Conservation (phyloP, 2,329 filamentous ascomycete species). For the Ceratocystis diversiconidia region DNA sequence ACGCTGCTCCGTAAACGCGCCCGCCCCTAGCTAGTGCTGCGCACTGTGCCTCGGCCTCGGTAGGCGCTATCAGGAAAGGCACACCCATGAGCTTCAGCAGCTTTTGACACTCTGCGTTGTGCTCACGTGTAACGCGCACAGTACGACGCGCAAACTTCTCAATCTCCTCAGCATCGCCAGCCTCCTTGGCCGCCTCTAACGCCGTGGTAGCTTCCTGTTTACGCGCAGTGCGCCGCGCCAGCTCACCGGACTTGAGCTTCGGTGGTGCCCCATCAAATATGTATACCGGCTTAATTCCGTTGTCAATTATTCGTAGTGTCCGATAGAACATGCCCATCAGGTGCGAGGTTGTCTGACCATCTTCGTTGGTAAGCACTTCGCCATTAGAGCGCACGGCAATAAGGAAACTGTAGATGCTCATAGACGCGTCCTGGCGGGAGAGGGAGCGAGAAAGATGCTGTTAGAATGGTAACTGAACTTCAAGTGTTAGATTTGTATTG, state of each 20-base stretch:
- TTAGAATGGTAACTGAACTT: neutral
- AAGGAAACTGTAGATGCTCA: constrained; percentile 98
- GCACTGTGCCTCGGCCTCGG: constrained; percentile 94
- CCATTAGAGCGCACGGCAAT: constrained; percentile 94
- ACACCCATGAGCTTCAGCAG: constrained; percentile 91
- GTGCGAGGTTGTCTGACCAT: constrained; percentile 92
- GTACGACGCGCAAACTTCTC: constrained; percentile 94
- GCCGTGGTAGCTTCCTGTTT: constrained; percentile 85
- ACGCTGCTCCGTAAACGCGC: constrained; percentile 92
- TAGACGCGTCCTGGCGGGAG: constrained; percentile 56
- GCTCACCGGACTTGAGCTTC: constrained; percentile 92
- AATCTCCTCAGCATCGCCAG: constrained; percentile 88
- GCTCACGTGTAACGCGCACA: constrained; percentile 87
- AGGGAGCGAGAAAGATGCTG: neutral
- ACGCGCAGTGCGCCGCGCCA: constrained; percentile 89
- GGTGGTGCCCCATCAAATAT: constrained; percentile 95
- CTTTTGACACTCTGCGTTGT: constrained; percentile 87
- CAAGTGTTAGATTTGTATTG: too few species aligned
- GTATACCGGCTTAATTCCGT: constrained; percentile 95
- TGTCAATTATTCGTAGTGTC: constrained; percentile 93
- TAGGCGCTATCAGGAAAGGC: constrained; percentile 87
- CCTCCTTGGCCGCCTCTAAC: constrained; percentile 92
- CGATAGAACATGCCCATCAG: constrained; percentile 99
- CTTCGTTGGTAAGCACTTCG: constrained; percentile 89
- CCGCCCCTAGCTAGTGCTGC: constrained; percentile 76